Evolutionary conservation across 2,329 filamentous ascomycete species (phyloP).

Genomic region (Cytospora piceae): DNA sequence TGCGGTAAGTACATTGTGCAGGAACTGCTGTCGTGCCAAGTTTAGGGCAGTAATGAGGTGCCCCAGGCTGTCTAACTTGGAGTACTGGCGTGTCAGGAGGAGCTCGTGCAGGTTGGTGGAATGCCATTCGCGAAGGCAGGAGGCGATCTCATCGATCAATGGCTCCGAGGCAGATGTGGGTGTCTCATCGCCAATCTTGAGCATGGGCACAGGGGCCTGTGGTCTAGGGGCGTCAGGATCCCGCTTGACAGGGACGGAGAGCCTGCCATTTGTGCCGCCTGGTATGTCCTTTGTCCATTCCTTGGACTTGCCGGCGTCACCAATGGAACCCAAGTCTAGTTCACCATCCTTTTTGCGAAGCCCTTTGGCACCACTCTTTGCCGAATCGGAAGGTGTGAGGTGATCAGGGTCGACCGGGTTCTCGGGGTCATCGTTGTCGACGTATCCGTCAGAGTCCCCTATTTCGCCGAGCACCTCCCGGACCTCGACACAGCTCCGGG

Average conservation of each 20-base stretch:
- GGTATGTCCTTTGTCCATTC: constrained; percentile 40
- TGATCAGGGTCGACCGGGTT: constrained; percentile 37
- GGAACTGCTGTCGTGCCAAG: constrained; percentile 81
- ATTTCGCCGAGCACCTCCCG: constrained; percentile 85
- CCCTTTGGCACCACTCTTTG: constrained; percentile 53
- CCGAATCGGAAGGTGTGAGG: constrained; percentile 52
- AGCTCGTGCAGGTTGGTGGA: constrained; percentile 95
- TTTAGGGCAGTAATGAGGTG: constrained; percentile 82
- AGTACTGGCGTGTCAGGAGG: constrained; percentile 80
- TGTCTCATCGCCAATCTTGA: constrained; percentile 97
- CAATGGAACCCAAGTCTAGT: constrained; percentile 30
- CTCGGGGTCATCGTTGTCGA: constrained; percentile 42
- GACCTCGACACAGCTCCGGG: constrained; percentile 90
- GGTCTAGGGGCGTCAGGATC: constrained; percentile 75
- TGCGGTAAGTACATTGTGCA: constrained; percentile 90
- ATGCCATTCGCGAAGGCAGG: constrained; percentile 96
- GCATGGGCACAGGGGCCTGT: constrained; percentile 90
- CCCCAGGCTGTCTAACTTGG: constrained; percentile 78
- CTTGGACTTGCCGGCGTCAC: constrained; percentile 28
- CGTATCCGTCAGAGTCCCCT: constrained; percentile 56
- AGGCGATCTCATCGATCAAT: constrained; percentile 95
- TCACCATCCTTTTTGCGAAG: constrained; percentile 42
- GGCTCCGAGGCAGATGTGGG: constrained; percentile 88
- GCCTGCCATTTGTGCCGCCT: constrained; percentile 46
- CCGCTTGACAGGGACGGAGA: constrained; percentile 56